Conservation (phyloP, 768 basidiomycete species). For the Leucosporidium creatinivorum region DNA sequence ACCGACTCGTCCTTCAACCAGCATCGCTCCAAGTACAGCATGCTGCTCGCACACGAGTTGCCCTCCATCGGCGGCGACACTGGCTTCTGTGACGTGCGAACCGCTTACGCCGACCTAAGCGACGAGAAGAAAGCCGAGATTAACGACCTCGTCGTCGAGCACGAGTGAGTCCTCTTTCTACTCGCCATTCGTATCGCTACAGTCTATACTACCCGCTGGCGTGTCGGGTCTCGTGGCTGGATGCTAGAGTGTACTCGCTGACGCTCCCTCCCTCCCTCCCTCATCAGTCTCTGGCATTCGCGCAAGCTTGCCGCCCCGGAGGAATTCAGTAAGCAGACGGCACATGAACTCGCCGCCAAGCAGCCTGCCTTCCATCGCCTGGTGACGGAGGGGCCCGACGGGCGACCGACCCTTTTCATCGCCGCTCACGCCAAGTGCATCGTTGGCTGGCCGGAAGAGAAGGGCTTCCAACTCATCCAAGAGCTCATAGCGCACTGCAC, state of each 20-base stretch:
- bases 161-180: too few relatives aligned
- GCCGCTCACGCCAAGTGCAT: slow-evolving; percentile 31
- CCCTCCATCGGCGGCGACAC: slow-evolving; percentile 38
- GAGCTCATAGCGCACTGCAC: slow-evolving; percentile 32
- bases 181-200: too few relatives aligned
- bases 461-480: slow-evolving; percentile 28
- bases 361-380: slow-evolving; percentile 34
- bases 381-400: slow-evolving; percentile 23
- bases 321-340: slow-evolving; percentile 28
- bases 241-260: too few relatives aligned
- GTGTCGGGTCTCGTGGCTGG: too few relatives aligned
- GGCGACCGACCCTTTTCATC: slow-evolving; percentile 32
- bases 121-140: too few relatives aligned
- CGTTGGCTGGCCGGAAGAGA: slow-evolving; percentile 27
- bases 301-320: slow-evolving; percentile 33
- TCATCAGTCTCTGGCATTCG: slow-evolving; percentile 32
- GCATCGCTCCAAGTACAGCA: slow-evolving; percentile 34
- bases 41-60: slow-evolving; percentile 37
- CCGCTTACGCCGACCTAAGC: too few relatives aligned
- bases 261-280: too few relatives aligned
- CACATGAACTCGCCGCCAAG: slow-evolving; percentile 25
- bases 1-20: slow-evolving; percentile 38
- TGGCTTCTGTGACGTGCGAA: too few relatives aligned
- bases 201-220: too few relatives aligned
- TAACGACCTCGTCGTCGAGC: too few relatives aligned